These are phyloP conservation scores for Solanum ossicruentum DNA, from an alignment of 257 asterid species.

Conservation along the genomic window DNA sequence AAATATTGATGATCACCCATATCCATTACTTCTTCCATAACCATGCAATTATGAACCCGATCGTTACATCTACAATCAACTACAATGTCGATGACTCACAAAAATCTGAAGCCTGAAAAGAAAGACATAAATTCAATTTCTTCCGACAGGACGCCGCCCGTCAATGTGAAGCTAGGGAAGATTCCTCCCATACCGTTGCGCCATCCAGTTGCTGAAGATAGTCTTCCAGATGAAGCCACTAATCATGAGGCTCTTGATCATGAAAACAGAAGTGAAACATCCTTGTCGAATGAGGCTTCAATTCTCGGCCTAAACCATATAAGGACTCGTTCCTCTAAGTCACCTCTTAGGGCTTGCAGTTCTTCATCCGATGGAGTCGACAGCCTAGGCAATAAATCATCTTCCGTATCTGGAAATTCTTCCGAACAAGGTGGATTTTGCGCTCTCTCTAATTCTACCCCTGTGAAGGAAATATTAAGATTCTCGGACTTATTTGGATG, in stretches of 20 bases:
- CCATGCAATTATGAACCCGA: neutral
- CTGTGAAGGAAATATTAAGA: neutral
- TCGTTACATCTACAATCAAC: constrained; percentile 10
- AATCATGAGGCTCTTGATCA: constrained; percentile 5
- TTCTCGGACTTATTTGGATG: neutral
- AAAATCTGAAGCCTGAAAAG: constrained; percentile 18
- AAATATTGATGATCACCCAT: neutral
- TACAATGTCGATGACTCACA: constrained; percentile 23
- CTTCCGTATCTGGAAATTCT: constrained; percentile 11
- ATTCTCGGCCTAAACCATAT: constrained; percentile 61
- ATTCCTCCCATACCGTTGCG: constrained; percentile 50
- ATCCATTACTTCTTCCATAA: neutral
- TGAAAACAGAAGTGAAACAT: constrained; percentile 4
- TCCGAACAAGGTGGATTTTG: constrained; percentile 31
- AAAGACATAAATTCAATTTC: constrained; percentile 1
- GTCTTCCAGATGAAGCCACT: constrained; percentile 1
- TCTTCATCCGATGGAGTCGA: constrained; percentile 17
- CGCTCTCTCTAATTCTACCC: neutral
- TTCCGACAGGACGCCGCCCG: constrained; percentile 17
- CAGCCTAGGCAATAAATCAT: constrained; percentile 2
- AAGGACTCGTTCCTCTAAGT: constrained; percentile 52
- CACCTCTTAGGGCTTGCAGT: constrained; percentile 26
- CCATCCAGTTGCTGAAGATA: constrained; percentile 2
- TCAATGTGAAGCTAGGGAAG: constrained; percentile 33
- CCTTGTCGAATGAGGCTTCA: constrained; percentile 36